A percentile compares a stretch with the other conserved stretches of the same genome.
Conservation (phyloP, 495 filamentous ascomycete species). For the Daldinia childiae region DNA sequence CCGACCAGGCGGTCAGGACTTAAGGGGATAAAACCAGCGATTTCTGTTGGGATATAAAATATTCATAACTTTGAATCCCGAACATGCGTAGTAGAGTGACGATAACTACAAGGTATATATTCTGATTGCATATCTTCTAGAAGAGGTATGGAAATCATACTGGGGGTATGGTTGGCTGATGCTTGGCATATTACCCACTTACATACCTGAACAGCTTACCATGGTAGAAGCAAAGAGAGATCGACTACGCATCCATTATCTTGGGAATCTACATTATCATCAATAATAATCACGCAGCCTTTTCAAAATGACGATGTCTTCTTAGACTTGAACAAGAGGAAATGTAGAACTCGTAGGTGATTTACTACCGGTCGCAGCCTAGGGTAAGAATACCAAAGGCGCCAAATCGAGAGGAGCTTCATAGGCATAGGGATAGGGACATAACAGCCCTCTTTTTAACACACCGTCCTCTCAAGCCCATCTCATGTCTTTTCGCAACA, state of each 20-base stretch:
- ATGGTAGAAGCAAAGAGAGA: neutral
- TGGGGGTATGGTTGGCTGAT: neutral
- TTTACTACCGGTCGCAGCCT: conserved; percentile 3
- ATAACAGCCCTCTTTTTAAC: neutral
- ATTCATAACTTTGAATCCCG: neutral
- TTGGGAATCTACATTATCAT: neutral
- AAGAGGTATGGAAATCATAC: neutral
- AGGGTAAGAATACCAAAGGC: neutral
- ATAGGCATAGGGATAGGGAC: neutral
- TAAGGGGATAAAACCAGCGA: neutral
- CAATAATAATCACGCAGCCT: neutral
- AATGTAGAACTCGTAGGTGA: conserved; percentile 2
- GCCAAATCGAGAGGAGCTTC: conserved; percentile 1
- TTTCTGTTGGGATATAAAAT: neutral
- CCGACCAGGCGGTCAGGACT: neutral
- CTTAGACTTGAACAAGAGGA: neutral
- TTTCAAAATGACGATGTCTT: neutral
- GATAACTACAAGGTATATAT: too few relatives aligned
- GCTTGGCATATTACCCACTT: neutral
- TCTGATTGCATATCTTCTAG: neutral
- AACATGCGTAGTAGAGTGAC: neutral
- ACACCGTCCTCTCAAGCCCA: neutral
- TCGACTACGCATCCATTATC: neutral
- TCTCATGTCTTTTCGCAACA: neutral
- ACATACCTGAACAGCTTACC: neutral